phyloP scores from a whole-genome alignment of 345 rosid species.

The Aquilaria yunnanensis region DNA sequence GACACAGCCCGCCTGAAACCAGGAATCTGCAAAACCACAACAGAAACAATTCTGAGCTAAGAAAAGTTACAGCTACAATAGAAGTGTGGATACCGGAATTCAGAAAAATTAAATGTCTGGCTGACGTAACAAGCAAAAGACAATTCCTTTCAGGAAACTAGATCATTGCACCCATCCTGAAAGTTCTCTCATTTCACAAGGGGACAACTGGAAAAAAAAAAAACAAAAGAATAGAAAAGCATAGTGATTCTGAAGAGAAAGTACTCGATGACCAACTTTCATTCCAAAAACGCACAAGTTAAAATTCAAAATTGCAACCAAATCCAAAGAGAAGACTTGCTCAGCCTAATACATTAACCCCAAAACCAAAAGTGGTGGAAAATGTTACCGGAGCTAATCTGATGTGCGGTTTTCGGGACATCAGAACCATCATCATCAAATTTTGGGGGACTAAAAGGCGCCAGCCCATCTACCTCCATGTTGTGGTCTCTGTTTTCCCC shows the following conservation, averaged over 20 bases:
- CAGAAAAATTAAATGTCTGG: no score
- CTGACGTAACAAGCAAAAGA: neutral
- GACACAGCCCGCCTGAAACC: conserved; percentile 75
- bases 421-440: conserved; percentile 24
- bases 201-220: no score
- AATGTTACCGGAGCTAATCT: conserved; percentile 63
- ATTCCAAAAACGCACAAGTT: neutral
- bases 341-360: no score
- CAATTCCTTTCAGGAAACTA: no score
- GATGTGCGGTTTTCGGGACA: conserved; percentile 71
- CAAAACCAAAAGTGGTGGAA: neutral
- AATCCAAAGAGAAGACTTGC: neutral
- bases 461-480: conserved; percentile 20
- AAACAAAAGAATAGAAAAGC: no score
- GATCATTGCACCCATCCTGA: no score
- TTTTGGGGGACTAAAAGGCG: no score
- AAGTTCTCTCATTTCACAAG: no score
- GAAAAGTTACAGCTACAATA: neutral
- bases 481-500: conserved; percentile 10
- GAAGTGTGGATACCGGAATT: no score
- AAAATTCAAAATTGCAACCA: neutral
- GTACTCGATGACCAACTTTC: no score
- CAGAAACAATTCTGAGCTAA: conserved; percentile 2
- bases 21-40: conserved; percentile 54
- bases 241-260: no score